Evolutionary conservation across 176 grass and related monocot species (phyloP).

Genomic region (Avena insularis): DNA sequence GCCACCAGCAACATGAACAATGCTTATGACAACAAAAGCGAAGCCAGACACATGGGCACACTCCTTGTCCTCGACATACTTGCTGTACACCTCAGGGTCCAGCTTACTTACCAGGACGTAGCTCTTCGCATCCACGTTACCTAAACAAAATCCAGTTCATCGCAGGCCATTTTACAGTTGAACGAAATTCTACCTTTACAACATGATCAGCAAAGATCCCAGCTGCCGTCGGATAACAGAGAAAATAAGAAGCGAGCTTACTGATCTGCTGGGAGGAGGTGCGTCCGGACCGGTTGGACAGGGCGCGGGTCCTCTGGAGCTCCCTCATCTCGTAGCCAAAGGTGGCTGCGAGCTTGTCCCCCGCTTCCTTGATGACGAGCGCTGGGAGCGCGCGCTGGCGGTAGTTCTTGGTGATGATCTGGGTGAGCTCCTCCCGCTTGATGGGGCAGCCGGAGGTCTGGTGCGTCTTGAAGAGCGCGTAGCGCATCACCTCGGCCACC

Average conservation of each 20-base stretch:
- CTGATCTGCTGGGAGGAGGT: slow-evolving; percentile 58
- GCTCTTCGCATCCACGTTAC: slow-evolving; percentile 64
- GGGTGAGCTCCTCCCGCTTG: slow-evolving; percentile 85
- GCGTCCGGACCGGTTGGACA: slow-evolving; percentile 56
- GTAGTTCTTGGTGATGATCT: slow-evolving; percentile 90
- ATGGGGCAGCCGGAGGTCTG: slow-evolving; percentile 81
- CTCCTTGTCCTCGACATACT: slow-evolving; percentile 71
- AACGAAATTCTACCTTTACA: background rate
- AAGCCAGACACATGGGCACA: slow-evolving; percentile 69
- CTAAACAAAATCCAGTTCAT: slow-evolving; percentile 38
- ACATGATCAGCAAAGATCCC: background rate
- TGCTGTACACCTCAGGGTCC: slow-evolving; percentile 60
- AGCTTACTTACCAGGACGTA: slow-evolving; percentile 74
- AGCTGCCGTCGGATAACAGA: no score
- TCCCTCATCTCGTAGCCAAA: slow-evolving; percentile 95
- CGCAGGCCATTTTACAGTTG: background rate
- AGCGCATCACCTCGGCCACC: slow-evolving; percentile 85
- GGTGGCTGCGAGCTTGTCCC: slow-evolving; percentile 64
- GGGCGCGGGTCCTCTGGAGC: slow-evolving; percentile 67
- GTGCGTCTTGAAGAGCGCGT: slow-evolving; percentile 79
- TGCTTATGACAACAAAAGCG: slow-evolving; percentile 71
- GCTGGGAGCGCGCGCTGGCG: slow-evolving; percentile 68
- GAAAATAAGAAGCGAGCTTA: background rate
- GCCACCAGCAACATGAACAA: slow-evolving; percentile 70
- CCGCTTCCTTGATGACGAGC: slow-evolving; percentile 82